Evolutionary conservation across 345 rosid genomes (phyloP).

Genomic region (Hypericum androsaemum): DNA sequence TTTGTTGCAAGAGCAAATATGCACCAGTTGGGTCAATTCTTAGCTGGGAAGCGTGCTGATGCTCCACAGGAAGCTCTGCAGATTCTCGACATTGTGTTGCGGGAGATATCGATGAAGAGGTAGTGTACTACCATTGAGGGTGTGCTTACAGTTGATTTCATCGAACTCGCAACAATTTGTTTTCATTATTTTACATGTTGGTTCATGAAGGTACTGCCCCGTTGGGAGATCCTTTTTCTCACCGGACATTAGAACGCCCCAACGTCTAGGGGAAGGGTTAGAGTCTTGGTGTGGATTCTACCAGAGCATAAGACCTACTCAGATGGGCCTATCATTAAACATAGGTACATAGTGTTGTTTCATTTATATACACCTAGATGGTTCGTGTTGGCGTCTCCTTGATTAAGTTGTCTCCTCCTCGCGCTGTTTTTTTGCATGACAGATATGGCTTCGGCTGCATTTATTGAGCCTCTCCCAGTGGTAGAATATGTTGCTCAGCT

Average conservation of each 20-base stretch:
- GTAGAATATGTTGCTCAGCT: slow-evolving; percentile 91
- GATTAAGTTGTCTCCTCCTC: neutral
- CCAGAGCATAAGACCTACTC: slow-evolving; percentile 95
- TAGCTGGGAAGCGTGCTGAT: slow-evolving; percentile 86
- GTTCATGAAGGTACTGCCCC: slow-evolving; percentile 51
- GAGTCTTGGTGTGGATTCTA: slow-evolving; percentile 99
- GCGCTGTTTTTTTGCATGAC: slow-evolving; percentile 1
- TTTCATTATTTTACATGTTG: neutral
- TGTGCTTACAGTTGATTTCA: neutral
- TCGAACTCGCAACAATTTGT: neutral
- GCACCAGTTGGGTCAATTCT: slow-evolving; percentile 81
- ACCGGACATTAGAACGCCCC: slow-evolving; percentile 66
- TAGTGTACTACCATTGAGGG: slow-evolving; percentile 9
- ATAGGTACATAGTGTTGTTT: slow-evolving; percentile 47
- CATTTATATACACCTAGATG: too few species aligned
- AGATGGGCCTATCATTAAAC: slow-evolving; percentile 91
- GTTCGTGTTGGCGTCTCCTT: neutral
- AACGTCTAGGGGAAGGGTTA: slow-evolving; percentile 85
- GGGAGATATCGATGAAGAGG: slow-evolving; percentile 81
- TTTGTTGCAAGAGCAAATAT: slow-evolving; percentile 77
- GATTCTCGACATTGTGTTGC: slow-evolving; percentile 82
- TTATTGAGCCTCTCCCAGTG: slow-evolving; percentile 96
- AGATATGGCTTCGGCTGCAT: slow-evolving; percentile 99
- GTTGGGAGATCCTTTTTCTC: slow-evolving; percentile 93
- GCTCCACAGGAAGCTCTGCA: slow-evolving; percentile 89